These are phyloP conservation scores for Boletellus sp. DNA, from an alignment of 1,284 basidiomycete genomes.

Conservation along the genomic window DNA sequence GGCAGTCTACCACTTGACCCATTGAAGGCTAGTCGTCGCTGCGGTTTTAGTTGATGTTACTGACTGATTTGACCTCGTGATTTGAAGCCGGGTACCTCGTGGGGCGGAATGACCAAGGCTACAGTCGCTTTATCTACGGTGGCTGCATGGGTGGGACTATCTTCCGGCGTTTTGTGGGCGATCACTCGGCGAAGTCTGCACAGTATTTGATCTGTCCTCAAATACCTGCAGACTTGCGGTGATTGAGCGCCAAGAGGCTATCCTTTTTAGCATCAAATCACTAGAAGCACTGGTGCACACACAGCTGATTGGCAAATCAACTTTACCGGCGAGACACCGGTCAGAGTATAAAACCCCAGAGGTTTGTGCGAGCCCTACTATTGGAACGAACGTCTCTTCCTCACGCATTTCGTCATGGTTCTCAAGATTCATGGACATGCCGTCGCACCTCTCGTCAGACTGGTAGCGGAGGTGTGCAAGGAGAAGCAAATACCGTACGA, in stretches of 20 bases:
- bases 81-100: no score
- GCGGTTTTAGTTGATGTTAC: no score
- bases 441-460: slow-evolving; percentile 21
- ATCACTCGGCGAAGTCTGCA: neutral
- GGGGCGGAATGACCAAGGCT: no score
- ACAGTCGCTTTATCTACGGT: no score
- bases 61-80: no score
- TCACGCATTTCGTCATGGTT: slow-evolving; percentile 15
- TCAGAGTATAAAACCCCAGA: slow-evolving; percentile 7
- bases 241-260: neutral
- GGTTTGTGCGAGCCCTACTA: neutral
- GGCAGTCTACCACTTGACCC: no score
- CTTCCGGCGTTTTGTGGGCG: neutral
- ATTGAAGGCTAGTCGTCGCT: no score
- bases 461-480: slow-evolving; percentile 25
- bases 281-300: neutral
- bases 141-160: no score
- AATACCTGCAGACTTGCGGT: neutral
- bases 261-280: neutral
- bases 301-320: slow-evolving; percentile 3
- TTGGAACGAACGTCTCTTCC: neutral
- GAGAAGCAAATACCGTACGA: slow-evolving; percentile 40
- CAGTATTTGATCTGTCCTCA: no score
- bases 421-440: slow-evolving; percentile 24
- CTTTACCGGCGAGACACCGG: neutral